phyloP scores from a whole-genome alignment of 1,284 basidiomycete species.

The Uromyces viciae-fabae region DNA sequence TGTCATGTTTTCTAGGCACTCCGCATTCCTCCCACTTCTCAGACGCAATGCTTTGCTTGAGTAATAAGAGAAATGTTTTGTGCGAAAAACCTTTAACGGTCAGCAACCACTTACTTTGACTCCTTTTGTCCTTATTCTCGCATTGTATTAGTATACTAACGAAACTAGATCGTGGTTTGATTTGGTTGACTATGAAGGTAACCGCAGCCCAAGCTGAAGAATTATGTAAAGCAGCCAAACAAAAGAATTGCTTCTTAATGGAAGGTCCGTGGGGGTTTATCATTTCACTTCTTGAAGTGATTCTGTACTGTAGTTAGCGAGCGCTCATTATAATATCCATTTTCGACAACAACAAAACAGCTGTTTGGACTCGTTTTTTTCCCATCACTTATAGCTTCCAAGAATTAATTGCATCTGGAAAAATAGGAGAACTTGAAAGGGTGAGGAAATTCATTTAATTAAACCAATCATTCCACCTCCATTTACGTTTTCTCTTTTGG shows the following conservation, averaged over 20 bases:
- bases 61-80: conserved; percentile 75
- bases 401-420: conserved; percentile 57
- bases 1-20: conserved; percentile 56
- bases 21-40: conserved; percentile 80
- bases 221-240: conserved; percentile 67
- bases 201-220: conserved; percentile 60
- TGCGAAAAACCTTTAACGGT: conserved; percentile 52
- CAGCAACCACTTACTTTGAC: neutral
- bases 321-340: neutral
- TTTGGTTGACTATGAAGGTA: conserved; percentile 54
- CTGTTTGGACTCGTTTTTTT: conserved; percentile 74
- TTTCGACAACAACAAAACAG: conserved; percentile 52
- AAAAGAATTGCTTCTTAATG: conserved; percentile 57
- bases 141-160: too few species aligned
- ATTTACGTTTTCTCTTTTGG: conserved; percentile 49
- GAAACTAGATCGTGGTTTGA: too few species aligned
- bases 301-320: neutral
- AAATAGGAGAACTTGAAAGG: conserved; percentile 21
- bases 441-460: conserved; percentile 2
- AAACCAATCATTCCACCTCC: conserved; percentile 61
- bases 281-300: neutral
- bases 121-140: conserved; percentile 50
- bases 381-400: conserved; percentile 67
- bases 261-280: conserved; percentile 51
- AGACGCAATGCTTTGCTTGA: conserved; percentile 71